Percentiles rank a stretch among this genome's conserved stretches.
These are phyloP conservation scores for Bolboschoenus planiculmis DNA, from an alignment of 176 grass and related monocot species.

Conservation along the genomic window DNA sequence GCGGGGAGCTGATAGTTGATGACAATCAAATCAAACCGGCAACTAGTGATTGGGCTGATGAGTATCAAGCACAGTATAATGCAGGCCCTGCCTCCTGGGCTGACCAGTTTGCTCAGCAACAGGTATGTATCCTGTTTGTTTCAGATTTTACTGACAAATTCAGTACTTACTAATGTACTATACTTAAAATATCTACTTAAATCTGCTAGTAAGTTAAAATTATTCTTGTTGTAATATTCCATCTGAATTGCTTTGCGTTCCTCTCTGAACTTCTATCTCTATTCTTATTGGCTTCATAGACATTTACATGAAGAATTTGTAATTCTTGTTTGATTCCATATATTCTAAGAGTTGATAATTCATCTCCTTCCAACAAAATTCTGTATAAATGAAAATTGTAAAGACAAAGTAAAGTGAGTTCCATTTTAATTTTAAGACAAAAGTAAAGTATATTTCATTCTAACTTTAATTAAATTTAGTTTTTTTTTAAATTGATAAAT, in stretches of 20 bases:
- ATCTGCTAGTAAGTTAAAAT: not conserved
- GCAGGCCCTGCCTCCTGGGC: slow-evolving; percentile 71
- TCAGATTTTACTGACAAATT: not conserved
- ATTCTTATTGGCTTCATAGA: not conserved
- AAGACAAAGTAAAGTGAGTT: not conserved
- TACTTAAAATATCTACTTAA: not conserved
- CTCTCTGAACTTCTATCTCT: not conserved
- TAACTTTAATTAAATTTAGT: not conserved
- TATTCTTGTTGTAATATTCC: not conserved
- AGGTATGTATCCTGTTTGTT: slow-evolving; percentile 35
- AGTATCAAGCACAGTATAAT: slow-evolving; percentile 87
- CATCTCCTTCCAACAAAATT: not conserved
- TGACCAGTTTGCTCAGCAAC: slow-evolving; percentile 75
- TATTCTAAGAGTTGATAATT: not conserved
- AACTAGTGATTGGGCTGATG: slow-evolving; percentile 84
- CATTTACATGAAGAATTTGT: not conserved
- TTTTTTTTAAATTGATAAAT: not conserved
- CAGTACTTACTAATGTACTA: not conserved
- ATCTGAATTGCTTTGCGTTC: not conserved
- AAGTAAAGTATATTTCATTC: not conserved
- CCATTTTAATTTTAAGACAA: not conserved
- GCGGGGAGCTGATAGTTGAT: slow-evolving; percentile 91
- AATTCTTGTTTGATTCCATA: not conserved
- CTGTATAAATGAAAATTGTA: not conserved
- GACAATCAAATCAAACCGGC: slow-evolving; percentile 97